Evolutionary conservation across 352 stramenopile species (phyloP).

Genomic region (Phytophthora citrophthora): DNA sequence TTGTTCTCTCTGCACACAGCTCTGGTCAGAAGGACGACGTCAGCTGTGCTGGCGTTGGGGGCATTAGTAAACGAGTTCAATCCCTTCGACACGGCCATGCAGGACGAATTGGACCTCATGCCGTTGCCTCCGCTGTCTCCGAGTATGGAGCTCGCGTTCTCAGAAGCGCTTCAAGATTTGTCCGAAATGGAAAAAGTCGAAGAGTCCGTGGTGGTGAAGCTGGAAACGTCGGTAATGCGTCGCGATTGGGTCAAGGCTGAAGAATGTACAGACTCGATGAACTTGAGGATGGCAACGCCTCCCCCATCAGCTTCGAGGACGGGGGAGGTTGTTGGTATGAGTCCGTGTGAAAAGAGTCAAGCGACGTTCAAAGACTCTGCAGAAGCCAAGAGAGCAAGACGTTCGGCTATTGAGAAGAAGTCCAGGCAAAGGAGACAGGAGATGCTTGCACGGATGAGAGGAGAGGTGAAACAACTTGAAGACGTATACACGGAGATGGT

Average conservation of each 20-base stretch:
- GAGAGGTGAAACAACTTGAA: conserved; percentile 58
- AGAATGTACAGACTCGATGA: neutral
- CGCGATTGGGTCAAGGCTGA: neutral
- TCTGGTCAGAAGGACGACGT: conserved; percentile 6
- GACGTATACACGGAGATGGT: conserved; percentile 42
- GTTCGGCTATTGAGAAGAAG: conserved; percentile 63
- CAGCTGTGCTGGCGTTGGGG: neutral
- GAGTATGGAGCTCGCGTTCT: conserved; percentile 22
- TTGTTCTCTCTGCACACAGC: neutral
- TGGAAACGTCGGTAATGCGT: conserved; percentile 4
- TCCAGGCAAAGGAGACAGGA: conserved; percentile 40
- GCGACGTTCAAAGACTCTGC: conserved; percentile 4
- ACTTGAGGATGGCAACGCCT: conserved; percentile 17
- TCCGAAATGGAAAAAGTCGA: conserved; percentile 22
- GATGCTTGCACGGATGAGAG: conserved; percentile 43
- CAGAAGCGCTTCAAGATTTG: conserved; percentile 15
- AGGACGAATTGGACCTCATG: conserved; percentile 7
- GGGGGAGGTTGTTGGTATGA: neutral
- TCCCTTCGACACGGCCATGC: neutral
- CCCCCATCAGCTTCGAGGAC: conserved; percentile 2
- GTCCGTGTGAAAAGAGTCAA: conserved; percentile 7
- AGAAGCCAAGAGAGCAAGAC: conserved; percentile 41
- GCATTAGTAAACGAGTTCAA: neutral
- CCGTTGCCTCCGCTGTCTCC: conserved; percentile 27
- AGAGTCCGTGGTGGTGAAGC: conserved; percentile 5